A percentile compares a stretch with the other conserved stretches of the same genome.
Evolutionary conservation across 106 monocot species (phyloP).

Genomic region (Vanilla planifolia): DNA sequence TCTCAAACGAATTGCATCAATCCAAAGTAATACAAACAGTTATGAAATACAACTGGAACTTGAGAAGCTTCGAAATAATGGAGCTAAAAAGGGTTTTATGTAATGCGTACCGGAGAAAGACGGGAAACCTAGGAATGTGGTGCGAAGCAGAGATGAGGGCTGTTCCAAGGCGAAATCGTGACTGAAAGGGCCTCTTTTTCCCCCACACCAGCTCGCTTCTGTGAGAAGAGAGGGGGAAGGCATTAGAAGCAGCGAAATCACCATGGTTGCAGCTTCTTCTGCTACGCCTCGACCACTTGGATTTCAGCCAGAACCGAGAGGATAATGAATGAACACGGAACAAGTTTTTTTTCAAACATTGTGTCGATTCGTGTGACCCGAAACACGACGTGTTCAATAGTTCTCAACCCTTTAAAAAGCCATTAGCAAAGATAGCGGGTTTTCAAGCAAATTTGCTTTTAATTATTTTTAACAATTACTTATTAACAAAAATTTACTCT

Average conservation of each 20-base stretch:
- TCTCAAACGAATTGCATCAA: neutral
- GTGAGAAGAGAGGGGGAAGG: neutral
- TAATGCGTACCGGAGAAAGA: neutral
- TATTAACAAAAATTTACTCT: no score
- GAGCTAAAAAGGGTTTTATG: neutral
- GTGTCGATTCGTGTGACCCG: no score
- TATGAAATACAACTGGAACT: neutral
- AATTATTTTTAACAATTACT: no score
- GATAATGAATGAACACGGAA: no score
- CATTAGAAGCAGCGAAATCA: neutral
- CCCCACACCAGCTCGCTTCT: neutral
- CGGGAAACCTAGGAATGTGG: neutral
- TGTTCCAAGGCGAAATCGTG: neutral
- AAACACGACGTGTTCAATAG: no score
- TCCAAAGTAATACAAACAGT: neutral
- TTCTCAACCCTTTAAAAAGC: no score
- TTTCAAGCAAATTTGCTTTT: no score
- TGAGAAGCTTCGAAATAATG: neutral
- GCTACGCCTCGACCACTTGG: no score
- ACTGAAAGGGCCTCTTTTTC: neutral
- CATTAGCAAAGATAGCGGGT: no score
- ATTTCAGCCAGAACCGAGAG: no score
- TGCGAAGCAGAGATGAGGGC: neutral
- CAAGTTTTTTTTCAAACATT: no score
- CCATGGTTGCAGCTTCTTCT: constrained; percentile 4